Evolutionary conservation across 202 grass and related monocot genomes (phyloP).

Genomic region (Zizania palustris): DNA sequence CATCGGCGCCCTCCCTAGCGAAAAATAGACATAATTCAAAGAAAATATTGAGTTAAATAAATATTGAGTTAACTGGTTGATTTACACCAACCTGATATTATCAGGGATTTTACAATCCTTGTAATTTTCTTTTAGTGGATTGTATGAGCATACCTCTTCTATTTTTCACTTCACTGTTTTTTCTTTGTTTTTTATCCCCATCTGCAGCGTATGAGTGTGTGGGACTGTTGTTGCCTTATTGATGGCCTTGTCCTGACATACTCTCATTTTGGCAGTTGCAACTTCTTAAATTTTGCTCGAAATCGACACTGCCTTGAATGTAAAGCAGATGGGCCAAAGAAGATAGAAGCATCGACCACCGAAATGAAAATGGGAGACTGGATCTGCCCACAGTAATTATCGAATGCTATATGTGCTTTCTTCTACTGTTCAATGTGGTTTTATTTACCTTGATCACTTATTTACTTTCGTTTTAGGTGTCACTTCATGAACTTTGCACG

Average conservation of each 20-base stretch:
- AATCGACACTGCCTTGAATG: conserved; percentile 73
- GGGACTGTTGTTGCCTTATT: background rate
- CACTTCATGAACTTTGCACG: conserved; percentile 86
- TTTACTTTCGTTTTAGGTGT: conserved; percentile 56
- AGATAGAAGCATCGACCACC: conserved; percentile 17
- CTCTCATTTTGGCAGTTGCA: conserved; percentile 61
- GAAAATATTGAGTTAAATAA: conserved; percentile 2
- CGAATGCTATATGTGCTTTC: background rate
- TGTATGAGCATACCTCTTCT: background rate
- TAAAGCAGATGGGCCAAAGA: conserved; percentile 73
- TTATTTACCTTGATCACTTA: conserved; percentile 26
- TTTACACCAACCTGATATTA: background rate
- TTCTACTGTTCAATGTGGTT: conserved; percentile 19
- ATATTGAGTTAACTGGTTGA: conserved; percentile 15
- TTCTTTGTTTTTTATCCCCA: conserved; percentile 17
- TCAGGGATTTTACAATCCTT: background rate
- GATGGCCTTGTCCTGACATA: conserved; percentile 16
- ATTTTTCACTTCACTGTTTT: conserved; percentile 12
- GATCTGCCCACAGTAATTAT: conserved; percentile 73
- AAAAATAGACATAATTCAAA: background rate
- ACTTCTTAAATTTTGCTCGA: conserved; percentile 87
- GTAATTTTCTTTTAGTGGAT: background rate
- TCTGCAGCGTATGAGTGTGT: background rate
- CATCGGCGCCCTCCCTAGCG: no score
- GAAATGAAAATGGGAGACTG: conserved; percentile 88